phyloP scores from a whole-genome alignment of 495 filamentous ascomycete species.

The Podospora comata region DNA sequence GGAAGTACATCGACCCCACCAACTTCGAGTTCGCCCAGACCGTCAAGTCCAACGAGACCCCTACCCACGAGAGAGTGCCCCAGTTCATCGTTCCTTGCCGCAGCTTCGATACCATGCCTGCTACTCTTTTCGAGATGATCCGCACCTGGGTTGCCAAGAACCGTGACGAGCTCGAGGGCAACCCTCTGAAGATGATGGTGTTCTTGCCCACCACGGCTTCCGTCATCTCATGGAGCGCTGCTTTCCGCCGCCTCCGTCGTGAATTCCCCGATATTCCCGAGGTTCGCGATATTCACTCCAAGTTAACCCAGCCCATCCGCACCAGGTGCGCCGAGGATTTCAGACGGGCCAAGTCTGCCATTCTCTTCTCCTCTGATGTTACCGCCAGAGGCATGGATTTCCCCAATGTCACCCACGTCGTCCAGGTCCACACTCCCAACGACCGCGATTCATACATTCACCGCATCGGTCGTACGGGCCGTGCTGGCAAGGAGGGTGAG shows the following conservation, averaged over 20 bases:
- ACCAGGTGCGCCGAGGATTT: constrained; percentile 70
- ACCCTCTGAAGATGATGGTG: constrained; percentile 89
- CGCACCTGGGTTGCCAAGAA: constrained; percentile 50
- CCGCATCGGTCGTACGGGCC: constrained; percentile 70
- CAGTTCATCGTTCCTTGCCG: constrained; percentile 64
- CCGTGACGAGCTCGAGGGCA: constrained; percentile 32
- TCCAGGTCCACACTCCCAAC: constrained; percentile 74
- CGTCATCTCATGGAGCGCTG: constrained; percentile 57
- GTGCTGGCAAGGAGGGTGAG: constrained; percentile 72
- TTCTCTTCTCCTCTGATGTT: constrained; percentile 90
- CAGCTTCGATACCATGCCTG: constrained; percentile 73
- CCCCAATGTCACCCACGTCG: constrained; percentile 85
- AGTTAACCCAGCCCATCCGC: constrained; percentile 65
- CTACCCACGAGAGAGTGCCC: constrained; percentile 79
- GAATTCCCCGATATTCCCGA: constrained; percentile 29
- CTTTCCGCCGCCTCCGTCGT: constrained; percentile 54
- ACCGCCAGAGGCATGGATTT: constrained; percentile 97
- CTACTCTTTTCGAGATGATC: constrained; percentile 71
- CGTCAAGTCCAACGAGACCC: constrained; percentile 71
- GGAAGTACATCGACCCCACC: constrained; percentile 44
- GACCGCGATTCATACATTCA: constrained; percentile 83
- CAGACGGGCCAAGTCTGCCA: constrained; percentile 56
- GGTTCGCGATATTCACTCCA: constrained; percentile 73
- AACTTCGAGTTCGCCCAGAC: constrained; percentile 82
- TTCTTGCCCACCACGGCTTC: constrained; percentile 79